phyloP scores from a whole-genome alignment of 2,329 filamentous ascomycete genomes.

The Cladorrhinum sp. region DNA sequence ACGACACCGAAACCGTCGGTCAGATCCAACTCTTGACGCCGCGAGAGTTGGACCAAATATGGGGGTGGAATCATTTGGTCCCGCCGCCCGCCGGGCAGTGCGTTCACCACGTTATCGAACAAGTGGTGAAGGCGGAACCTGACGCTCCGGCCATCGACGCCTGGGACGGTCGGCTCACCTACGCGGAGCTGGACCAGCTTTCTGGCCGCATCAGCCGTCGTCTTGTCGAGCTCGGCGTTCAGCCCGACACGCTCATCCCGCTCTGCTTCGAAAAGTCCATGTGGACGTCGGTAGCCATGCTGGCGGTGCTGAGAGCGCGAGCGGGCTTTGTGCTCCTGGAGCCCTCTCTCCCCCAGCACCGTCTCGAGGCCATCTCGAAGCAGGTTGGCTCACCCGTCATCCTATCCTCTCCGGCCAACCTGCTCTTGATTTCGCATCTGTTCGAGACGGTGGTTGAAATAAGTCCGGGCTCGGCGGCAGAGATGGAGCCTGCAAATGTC shows the following conservation, averaged over 20 bases:
- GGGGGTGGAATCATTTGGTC: background rate
- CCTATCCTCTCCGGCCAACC: too few relatives aligned
- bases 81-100: too few relatives aligned
- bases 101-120: constrained; percentile 46
- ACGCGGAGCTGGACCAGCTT: constrained; percentile 16
- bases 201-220: constrained; percentile 26
- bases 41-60: background rate
- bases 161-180: background rate
- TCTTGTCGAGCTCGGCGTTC: background rate
- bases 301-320: background rate
- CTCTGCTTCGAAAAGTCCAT: background rate
- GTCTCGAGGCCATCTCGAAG: too few relatives aligned
- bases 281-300: background rate
- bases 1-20: background rate
- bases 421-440: too few relatives aligned
- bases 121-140: constrained; percentile 35
- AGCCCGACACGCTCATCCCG: background rate
- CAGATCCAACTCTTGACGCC: background rate
- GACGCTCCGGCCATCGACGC: background rate
- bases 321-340: background rate
- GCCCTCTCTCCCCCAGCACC: background rate
- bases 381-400: too few relatives aligned
- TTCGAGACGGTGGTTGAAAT: too few relatives aligned
- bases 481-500: too few relatives aligned
- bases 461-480: too few relatives aligned